Conservation (phyloP, 371 early-diverging fungal genomes). For the Lichtheimia ramosa region DNA sequence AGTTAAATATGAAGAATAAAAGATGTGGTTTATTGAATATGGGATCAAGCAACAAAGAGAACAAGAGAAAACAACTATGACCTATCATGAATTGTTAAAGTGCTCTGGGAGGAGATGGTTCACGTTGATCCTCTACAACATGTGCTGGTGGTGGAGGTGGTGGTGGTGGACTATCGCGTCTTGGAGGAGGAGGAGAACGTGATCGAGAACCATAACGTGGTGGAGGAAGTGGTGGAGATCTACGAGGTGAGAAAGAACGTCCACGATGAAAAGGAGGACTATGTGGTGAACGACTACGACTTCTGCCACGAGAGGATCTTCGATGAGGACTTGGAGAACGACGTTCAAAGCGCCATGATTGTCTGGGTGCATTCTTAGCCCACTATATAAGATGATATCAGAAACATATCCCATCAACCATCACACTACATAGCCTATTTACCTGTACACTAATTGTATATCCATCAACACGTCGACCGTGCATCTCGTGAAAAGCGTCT, state of each 20-base stretch:
- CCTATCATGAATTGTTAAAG: no score
- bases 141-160: no score
- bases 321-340: constrained; percentile 7
- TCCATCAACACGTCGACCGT: constrained; percentile 79
- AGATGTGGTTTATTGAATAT: no score
- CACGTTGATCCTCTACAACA: no score
- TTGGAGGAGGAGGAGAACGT: constrained; percentile 4
- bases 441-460: constrained; percentile 77
- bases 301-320: constrained; percentile 4
- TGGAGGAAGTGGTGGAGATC: constrained; percentile 11
- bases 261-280: constrained; percentile 67
- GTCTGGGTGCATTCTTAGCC: constrained; percentile 22
- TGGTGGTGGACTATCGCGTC: no score
- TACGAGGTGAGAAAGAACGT: constrained; percentile 29
- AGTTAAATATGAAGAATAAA: no score
- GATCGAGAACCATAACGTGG: constrained; percentile 11
- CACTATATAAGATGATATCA: constrained; percentile 11
- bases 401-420: neutral
- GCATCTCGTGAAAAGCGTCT: constrained; percentile 89
- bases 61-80: no score
- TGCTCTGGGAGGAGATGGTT: no score
- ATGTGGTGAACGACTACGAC: neutral
- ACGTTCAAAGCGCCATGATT: constrained; percentile 74
- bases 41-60: no score
- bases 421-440: neutral